Evolutionary conservation across 495 filamentous ascomycete genomes (phyloP), one percentile per base, ranked within the genome.

Genomic region (Penicillium psychrofluorescens): DNA sequence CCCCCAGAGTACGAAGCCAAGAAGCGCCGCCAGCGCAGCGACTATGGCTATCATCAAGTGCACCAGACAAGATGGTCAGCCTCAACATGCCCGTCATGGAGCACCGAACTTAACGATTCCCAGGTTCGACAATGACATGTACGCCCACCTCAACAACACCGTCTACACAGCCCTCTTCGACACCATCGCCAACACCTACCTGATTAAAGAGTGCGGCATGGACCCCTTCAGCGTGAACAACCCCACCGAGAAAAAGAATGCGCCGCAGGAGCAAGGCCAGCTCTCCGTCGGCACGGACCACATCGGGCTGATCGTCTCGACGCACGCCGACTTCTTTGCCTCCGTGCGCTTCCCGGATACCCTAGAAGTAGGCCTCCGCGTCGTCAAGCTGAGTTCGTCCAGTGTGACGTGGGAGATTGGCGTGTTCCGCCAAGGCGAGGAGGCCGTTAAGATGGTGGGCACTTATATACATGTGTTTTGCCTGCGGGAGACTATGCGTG

Each of bases 91-190:
- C 6, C 41, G 35, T 9, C 15, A 15, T 30, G 13, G 12, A 43
- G 35, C 9, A 28, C 12, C 36, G 43, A 51, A 47, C 15, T 22
- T 22, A 28, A 4, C n/a, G 35, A 32, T 15, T 12, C 6, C 41
- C 46, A 90, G 87, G 87, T 81, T 75, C 56, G 92, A 98, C 63
- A 96, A 96, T 56, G 91, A 96, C 68, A 92, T 95, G 86, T 97
- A 95, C 64, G 76, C 83, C 36, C 88, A 95, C 52, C 76, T 85
- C 49, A 94, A 92, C 63, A 92, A 94, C 56, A 81, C 79, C 38
- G 72, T 94, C 33, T 94, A 95, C 66, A 83, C 84, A 47, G 79
- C 82, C 52, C 75, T 92, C 34, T 80, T 81, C 66, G 91, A 98
- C 69, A 89, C 87, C 6, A 80, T 95, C 49, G 81, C 94, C 54